phyloP scores from a whole-genome alignment of 2,329 filamentous ascomycete species.

The Botrytis hyacinthi region DNA sequence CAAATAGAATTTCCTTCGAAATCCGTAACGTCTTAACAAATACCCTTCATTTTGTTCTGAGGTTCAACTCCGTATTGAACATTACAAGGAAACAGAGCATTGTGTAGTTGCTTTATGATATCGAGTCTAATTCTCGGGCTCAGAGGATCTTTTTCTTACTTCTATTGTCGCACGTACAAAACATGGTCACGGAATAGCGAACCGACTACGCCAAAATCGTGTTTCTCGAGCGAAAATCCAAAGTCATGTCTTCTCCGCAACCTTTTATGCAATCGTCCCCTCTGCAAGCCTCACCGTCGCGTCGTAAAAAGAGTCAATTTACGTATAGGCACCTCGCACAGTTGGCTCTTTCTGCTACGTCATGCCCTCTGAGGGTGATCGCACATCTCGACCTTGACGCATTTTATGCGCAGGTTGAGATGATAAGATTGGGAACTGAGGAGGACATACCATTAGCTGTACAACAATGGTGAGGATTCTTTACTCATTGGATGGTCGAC shows the following conservation, averaged over 20 bases:
- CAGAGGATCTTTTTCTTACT: neutral
- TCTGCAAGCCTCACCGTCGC: conserved; percentile 27
- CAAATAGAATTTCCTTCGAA: neutral
- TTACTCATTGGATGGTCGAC: neutral
- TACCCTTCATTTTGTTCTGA: neutral
- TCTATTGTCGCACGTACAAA: neutral
- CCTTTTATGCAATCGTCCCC: conserved; percentile 48
- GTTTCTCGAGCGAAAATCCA: neutral
- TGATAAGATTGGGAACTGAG: conserved; percentile 73
- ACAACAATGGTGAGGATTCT: conserved; percentile 70
- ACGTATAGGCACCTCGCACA: conserved; percentile 81
- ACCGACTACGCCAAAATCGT: neutral
- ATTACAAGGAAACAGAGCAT: neutral
- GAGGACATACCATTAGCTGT: conserved; percentile 83
- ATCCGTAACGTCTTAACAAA: neutral
- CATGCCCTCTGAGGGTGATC: conserved; percentile 79
- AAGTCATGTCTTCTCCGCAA: conserved; percentile 47
- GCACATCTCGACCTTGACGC: conserved; percentile 95
- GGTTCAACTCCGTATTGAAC: neutral
- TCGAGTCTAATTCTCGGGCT: neutral
- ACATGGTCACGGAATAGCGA: neutral
- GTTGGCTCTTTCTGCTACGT: conserved; percentile 66
- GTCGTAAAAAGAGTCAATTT: conserved; percentile 61
- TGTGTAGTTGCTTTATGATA: neutral
- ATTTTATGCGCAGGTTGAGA: conserved; percentile 97